phyloP scores from a whole-genome alignment of 1,284 basidiomycete genomes.

The Cerrena zonata region DNA sequence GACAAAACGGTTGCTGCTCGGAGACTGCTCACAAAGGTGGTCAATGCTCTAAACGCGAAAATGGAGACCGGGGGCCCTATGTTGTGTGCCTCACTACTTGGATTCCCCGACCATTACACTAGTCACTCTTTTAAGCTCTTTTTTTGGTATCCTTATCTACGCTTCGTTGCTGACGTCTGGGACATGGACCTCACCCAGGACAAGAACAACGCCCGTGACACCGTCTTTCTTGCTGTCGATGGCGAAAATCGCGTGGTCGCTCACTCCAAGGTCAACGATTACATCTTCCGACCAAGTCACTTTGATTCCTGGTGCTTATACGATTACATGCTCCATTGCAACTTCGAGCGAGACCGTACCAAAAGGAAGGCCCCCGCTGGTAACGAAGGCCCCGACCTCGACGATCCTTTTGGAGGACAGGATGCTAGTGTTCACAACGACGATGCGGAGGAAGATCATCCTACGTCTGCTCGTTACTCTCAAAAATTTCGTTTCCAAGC shows the following conservation, averaged over 20 bases:
- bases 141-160: conserved; percentile 24
- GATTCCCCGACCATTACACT: conserved; percentile 17
- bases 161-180: not conserved
- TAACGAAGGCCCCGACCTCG: not conserved
- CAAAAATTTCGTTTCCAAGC: not conserved
- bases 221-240: conserved; percentile 2
- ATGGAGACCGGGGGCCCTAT: conserved; percentile 30
- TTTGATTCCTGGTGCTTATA: not conserved
- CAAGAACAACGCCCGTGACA: not conserved
- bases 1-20: conserved; percentile 7
- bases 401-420: not conserved
- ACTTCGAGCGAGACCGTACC: not conserved
- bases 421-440: no score
- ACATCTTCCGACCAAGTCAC: conserved; percentile 8
- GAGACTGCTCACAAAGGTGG: conserved; percentile 13
- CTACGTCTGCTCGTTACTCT: not conserved
- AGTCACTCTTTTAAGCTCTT: conserved; percentile 21
- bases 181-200: not conserved
- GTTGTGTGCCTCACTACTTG: conserved; percentile 24
- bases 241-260: not conserved
- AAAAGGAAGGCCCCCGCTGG: not conserved
- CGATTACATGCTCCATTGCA: no score
- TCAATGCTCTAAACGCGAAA: conserved; percentile 24
- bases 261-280: conserved; percentile 2
- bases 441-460: not conserved